Conservation (phyloP, 2,329 filamentous ascomycete genomes). For the Paecilomyces formosus region DNA sequence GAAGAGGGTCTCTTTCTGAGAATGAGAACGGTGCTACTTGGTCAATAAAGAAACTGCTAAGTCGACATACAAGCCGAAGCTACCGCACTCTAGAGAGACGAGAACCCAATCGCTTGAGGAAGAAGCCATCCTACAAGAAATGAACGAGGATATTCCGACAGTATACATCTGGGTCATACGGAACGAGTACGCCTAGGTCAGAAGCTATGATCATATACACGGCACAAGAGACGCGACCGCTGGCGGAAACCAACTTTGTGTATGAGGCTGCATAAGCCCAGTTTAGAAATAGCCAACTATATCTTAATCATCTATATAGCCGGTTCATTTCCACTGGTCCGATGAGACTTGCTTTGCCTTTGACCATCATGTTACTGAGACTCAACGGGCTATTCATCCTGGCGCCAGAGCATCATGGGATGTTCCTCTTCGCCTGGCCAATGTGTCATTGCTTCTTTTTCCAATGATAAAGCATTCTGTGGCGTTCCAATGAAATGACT, state of each 20-base stretch:
- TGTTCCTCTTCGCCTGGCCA: neutral
- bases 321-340: neutral
- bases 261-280: neutral
- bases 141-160: neutral
- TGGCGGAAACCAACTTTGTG: neutral
- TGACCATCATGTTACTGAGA: neutral
- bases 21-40: conserved; percentile 6
- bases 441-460: neutral
- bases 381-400: neutral
- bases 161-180: neutral
- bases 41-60: conserved; percentile 20
- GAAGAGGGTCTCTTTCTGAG: conserved; percentile 4
- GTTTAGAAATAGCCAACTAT: neutral
- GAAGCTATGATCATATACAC: neutral
- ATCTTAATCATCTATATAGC: neutral
- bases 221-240: neutral
- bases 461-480: neutral
- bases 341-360: neutral
- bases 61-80: conserved; percentile 17
- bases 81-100: conserved; percentile 21
- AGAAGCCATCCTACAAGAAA: conserved; percentile 9
- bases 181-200: neutral
- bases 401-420: neutral
- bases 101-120: conserved; percentile 23
- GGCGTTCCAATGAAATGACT: neutral